Conservation (phyloP, 1,284 basidiomycete species). For the Leccinum huronense region DNA sequence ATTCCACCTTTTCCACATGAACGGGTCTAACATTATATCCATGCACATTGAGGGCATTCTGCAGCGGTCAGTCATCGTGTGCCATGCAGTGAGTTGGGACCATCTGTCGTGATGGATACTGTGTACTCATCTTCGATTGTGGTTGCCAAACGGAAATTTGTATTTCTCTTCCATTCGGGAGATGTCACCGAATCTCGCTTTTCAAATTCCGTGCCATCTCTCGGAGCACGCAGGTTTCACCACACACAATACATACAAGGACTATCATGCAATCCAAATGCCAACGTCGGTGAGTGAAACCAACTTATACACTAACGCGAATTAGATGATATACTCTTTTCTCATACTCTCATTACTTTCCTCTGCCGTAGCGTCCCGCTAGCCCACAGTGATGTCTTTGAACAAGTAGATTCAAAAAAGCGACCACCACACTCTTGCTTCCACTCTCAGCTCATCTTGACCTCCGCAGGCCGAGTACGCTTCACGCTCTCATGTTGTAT, state of each 20-base stretch:
- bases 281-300: not conserved
- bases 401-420: not conserved
- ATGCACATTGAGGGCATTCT: slow-evolving; percentile 67
- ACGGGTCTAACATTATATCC: slow-evolving; percentile 9
- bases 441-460: not conserved
- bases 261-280: not conserved
- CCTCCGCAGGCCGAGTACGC: not conserved
- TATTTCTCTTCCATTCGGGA: not conserved
- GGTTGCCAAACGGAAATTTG: slow-evolving; percentile 21
- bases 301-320: not conserved
- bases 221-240: not conserved
- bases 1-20: not conserved
- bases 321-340: not conserved
- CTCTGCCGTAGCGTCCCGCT: not conserved
- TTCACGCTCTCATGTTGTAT: not conserved
- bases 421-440: not conserved
- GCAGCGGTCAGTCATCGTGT: slow-evolving; percentile 69
- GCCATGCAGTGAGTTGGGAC: slow-evolving; percentile 62
- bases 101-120: slow-evolving; percentile 65
- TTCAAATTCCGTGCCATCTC: not conserved
- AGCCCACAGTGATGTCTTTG: not conserved
- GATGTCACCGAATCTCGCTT: not conserved
- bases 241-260: not conserved
- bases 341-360: not conserved
- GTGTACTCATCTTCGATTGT: slow-evolving; percentile 59